These are phyloP conservation scores for Solanum hybrid DNA, from an alignment of 305 asterid genomes.

Conservation along the genomic window DNA sequence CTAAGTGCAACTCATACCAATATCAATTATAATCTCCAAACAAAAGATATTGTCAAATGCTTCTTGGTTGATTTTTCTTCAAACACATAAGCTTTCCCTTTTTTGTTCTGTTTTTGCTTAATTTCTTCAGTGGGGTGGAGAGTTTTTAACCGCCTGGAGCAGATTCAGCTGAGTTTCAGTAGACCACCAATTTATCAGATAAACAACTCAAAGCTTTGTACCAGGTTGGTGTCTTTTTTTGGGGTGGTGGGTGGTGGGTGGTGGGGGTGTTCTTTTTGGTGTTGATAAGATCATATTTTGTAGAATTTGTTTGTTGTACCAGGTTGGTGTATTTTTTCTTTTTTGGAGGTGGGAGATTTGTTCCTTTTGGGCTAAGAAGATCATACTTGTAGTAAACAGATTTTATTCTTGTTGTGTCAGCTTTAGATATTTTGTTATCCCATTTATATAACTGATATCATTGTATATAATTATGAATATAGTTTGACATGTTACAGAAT, in stretches of 20 bases:
- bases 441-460: background rate
- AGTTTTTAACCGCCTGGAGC: slow-evolving; percentile 53
- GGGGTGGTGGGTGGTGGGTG: no score
- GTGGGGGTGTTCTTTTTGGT: background rate
- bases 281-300: background rate
- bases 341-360: background rate
- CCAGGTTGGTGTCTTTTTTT: slow-evolving; percentile 31
- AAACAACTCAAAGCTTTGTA: slow-evolving; percentile 46
- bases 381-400: background rate
- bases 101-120: background rate
- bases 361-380: background rate
- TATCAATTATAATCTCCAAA: background rate
- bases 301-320: background rate
- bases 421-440: background rate
- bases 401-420: background rate
- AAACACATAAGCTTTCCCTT: background rate
- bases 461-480: background rate
- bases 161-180: slow-evolving; percentile 27
- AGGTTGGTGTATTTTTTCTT: background rate
- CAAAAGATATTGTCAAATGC: background rate
- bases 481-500: background rate
- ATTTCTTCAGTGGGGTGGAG: slow-evolving; percentile 55
- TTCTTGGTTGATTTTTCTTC: background rate
- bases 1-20: background rate
- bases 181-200: slow-evolving; percentile 36